Evolutionary conservation across 169 alveolate genomes (phyloP).

Genomic region (Cystoisospora suis): DNA sequence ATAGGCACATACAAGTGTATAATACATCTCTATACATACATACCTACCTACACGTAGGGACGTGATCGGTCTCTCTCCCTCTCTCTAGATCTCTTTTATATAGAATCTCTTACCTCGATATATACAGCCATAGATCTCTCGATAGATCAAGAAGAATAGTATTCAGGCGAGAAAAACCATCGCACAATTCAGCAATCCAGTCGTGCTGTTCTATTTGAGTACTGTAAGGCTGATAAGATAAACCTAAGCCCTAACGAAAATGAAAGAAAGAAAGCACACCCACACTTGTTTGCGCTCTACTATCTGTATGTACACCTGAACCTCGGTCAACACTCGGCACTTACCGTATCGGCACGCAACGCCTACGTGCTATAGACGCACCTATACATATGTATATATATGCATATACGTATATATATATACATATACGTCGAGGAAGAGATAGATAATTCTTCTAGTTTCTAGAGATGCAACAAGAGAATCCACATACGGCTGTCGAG

Average conservation of each 20-base stretch:
- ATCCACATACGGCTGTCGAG: no score
- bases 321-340: no score
- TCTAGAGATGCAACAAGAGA: no score
- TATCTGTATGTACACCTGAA: no score
- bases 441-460: no score
- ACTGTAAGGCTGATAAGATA: slow-evolving; percentile 89
- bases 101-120: slow-evolving; percentile 71
- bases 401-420: not conserved
- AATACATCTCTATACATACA: not conserved
- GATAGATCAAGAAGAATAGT: slow-evolving; percentile 88
- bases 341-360: no score
- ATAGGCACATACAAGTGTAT: not conserved
- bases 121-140: slow-evolving; percentile 95
- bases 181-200: slow-evolving; percentile 83
- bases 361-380: not conserved
- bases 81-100: not conserved
- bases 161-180: slow-evolving; percentile 81
- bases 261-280: not conserved
- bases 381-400: not conserved
- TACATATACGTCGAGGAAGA: slow-evolving; percentile 1
- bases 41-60: not conserved
- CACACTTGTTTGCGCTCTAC: no score
- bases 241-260: slow-evolving; percentile 71
- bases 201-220: slow-evolving; percentile 96
- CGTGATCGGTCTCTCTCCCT: not conserved